phyloP scores from a whole-genome alignment of 805 yeast species.

The Ogataea ganodermae region DNA sequence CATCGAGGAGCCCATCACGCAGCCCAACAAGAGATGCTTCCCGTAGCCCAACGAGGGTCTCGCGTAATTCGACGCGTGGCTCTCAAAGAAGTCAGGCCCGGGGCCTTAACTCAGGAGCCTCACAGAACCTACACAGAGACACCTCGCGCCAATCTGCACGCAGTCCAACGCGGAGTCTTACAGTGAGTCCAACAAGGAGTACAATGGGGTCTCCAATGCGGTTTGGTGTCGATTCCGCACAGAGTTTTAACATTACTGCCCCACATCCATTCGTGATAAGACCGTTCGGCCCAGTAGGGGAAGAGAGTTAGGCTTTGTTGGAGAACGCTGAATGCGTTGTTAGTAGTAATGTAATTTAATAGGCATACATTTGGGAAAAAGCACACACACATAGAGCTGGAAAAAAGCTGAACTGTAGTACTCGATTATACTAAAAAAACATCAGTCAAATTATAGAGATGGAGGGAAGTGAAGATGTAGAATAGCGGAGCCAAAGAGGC shows the following conservation, averaged over 20 bases:
- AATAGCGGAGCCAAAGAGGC: too few relatives aligned
- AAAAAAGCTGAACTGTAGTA: not conserved
- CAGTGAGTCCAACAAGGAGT: constrained; percentile 2
- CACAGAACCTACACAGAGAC: not conserved
- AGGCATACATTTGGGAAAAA: not conserved
- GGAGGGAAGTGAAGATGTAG: not conserved
- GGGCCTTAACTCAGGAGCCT: not conserved
- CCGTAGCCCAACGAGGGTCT: constrained; percentile 1
- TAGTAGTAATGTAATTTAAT: not conserved
- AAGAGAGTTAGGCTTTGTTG: not conserved
- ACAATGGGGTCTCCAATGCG: constrained; percentile 1
- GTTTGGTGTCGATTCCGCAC: not conserved
- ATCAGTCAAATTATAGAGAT: not conserved
- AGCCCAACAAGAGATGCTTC: not conserved
- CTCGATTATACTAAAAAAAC: not conserved
- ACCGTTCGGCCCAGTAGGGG: not conserved
- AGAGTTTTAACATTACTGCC: constrained; percentile 4
- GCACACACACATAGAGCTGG: too few relatives aligned
- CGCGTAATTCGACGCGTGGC: not conserved
- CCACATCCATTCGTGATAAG: constrained; percentile 1
- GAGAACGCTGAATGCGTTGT: not conserved
- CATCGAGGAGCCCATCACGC: not conserved
- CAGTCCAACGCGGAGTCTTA: not conserved
- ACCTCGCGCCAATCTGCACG: not conserved
- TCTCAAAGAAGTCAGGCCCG: constrained; percentile 5